Conservation (phyloP, 2,329 filamentous ascomycete genomes). For the Kalmusia sp. region DNA sequence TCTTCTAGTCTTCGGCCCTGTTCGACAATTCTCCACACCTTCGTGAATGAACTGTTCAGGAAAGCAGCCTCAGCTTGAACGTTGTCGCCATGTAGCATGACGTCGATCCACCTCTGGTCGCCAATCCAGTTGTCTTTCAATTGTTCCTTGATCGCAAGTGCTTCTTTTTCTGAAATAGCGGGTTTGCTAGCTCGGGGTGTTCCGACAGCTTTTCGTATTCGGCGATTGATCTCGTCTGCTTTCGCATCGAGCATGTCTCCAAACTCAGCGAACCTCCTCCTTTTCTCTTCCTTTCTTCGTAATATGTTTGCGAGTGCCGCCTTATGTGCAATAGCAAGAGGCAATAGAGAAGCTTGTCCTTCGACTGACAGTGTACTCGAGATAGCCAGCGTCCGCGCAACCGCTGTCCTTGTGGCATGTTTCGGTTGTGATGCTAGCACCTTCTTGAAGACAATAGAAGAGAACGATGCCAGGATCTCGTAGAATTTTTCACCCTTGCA, state of each 20-base stretch:
- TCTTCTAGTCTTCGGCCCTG: slow-evolving; percentile 64
- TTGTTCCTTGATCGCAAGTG: slow-evolving; percentile 59
- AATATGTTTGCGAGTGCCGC: slow-evolving; percentile 68
- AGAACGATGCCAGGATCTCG: slow-evolving; percentile 84
- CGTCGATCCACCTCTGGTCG: slow-evolving; percentile 74
- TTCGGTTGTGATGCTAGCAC: slow-evolving; percentile 62
- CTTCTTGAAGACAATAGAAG: slow-evolving; percentile 80
- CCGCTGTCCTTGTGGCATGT: slow-evolving; percentile 14
- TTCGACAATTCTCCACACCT: slow-evolving; percentile 74
- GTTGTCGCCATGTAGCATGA: slow-evolving; percentile 72
- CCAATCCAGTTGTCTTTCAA: slow-evolving; percentile 81
- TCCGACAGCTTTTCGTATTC: slow-evolving; percentile 54
- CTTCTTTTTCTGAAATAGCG: slow-evolving; percentile 41
- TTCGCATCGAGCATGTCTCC: slow-evolving; percentile 69
- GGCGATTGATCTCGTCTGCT: slow-evolving; percentile 62
- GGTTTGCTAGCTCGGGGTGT: slow-evolving; percentile 31
- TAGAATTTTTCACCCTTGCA: slow-evolving; percentile 91
- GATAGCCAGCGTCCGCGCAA: slow-evolving; percentile 62
- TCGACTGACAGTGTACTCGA: slow-evolving; percentile 38
- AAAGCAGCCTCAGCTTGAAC: slow-evolving; percentile 65
- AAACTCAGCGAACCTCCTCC: slow-evolving; percentile 68
- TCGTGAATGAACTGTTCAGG: slow-evolving; percentile 71
- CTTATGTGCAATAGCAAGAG: slow-evolving; percentile 76
- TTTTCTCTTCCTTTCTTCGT: slow-evolving; percentile 65
- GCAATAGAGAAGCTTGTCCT: slow-evolving; percentile 58